Evolutionary conservation across 2,329 filamentous ascomycete species (phyloP), one percentile per base, ranked within the genome.

Genomic region (Seiridium unicorne): DNA sequence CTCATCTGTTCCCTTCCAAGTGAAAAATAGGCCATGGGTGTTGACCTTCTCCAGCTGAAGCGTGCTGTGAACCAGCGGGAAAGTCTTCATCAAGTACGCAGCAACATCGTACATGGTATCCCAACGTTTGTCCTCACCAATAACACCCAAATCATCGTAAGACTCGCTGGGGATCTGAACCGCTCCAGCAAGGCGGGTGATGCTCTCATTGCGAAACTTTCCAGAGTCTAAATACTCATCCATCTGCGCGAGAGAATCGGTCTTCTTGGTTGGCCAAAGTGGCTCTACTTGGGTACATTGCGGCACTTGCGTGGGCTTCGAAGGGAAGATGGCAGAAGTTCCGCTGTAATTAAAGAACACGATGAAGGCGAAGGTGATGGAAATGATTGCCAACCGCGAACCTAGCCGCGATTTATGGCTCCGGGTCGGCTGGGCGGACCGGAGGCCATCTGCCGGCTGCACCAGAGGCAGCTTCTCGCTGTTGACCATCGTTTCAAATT

Each of bases 121-220:
- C 81, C 87, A 90, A 56, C 84, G 77, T 48, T 79, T 71, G 66
- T 89, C 87, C 47, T 78, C 73, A 36, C 81, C 83, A 13, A 88
- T 72, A 0, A 74, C 71, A 3, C 81, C 82, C 62, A 87, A 73
- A 62, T 86, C 79, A 64, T 87, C 83, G 58, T 79, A 85, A 0
- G 80, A 81, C 53, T 84, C 74, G 1, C 84, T 84, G 0, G 83
- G 82, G 34, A 87, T 77, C 65, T 81, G 78, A 36, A 88, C 76
- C 31, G 81, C 76, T 3, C 76, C 75, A 11, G 80, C 70, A 60
- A 84, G 49, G 57, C 70, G 72, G 53, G 62, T 59, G 42, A 75
- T 61, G 11, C 73, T 71, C 49, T 72, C 70, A 38, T 73, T 70
- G 38, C 70, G 66, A 61, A 76, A 76, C 38, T 67, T 64, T 44